Conservation (phyloP, 345 rosid genomes). For the Camelina hispida region DNA sequence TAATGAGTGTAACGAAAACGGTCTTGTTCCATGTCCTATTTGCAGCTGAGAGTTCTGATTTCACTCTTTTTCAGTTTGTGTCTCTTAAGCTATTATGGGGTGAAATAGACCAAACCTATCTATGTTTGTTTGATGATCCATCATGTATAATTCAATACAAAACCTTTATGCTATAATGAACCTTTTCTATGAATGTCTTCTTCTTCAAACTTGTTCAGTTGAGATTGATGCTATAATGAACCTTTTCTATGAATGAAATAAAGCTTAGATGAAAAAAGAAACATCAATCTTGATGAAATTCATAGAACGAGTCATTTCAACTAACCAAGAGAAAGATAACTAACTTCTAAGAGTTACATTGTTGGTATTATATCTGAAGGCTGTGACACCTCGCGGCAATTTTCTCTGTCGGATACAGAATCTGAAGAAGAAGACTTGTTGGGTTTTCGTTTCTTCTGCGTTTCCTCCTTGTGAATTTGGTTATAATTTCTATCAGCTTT, state of each 20-base stretch:
- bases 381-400: constrained; percentile 11
- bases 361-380: constrained; percentile 7
- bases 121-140: constrained; percentile 6
- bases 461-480: constrained; percentile 48
- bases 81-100: not conserved
- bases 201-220: not conserved
- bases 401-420: constrained; percentile 21
- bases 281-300: not conserved
- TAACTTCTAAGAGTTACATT: constrained; percentile 20
- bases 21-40: constrained; percentile 79
- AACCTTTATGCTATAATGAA: not conserved
- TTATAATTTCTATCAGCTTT: constrained; percentile 72
- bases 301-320: not conserved
- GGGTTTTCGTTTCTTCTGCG: constrained; percentile 56
- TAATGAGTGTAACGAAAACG: constrained; percentile 85
- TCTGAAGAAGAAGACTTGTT: constrained; percentile 33
- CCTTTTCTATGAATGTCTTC: constrained; percentile 27
- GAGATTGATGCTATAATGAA: not conserved
- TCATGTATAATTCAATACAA: constrained; percentile 38
- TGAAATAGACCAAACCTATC: constrained; percentile 21
- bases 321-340: not conserved
- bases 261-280: not conserved
- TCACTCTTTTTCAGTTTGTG: constrained; percentile 8
- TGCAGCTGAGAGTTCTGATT: constrained; percentile 55
- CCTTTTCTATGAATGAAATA: not conserved